phyloP scores from a whole-genome alignment of 768 basidiomycete genomes.

The Lactifluus piperatus region DNA sequence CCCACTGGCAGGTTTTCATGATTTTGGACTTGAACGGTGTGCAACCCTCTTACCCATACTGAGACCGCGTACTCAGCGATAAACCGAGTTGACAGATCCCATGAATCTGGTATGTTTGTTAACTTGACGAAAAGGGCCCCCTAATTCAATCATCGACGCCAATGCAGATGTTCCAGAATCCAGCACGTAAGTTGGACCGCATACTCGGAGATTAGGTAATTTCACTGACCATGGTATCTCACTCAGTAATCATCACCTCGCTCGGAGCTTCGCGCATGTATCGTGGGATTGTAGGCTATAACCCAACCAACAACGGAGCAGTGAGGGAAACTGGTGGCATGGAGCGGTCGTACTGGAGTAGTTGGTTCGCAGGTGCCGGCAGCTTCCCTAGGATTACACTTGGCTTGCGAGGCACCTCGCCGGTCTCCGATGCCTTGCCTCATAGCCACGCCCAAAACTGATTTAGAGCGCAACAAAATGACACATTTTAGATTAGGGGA shows the following conservation, averaged over 20 bases:
- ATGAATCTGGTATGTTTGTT: constrained; percentile 1
- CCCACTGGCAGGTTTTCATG: constrained; percentile 5
- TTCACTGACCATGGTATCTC: neutral
- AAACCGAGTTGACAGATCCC: neutral
- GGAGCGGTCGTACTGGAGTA: no score
- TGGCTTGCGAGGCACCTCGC: no score
- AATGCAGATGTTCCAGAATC: neutral
- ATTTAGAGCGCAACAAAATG: no score
- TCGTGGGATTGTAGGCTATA: neutral
- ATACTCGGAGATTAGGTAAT: neutral
- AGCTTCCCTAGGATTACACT: no score
- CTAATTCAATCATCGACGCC: no score
- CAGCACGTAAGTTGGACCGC: neutral
- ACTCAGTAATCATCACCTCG: neutral
- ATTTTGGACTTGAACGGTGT: constrained; percentile 1
- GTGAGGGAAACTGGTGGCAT: neutral
- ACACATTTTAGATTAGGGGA: no score
- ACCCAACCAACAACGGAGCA: neutral
- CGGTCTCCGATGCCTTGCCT: no score
- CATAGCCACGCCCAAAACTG: no score
- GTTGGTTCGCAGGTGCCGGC: no score
- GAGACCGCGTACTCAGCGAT: neutral
- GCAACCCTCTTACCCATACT: neutral
- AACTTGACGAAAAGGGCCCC: neutral
- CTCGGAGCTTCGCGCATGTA: neutral